Evolutionary conservation across 2,329 filamentous ascomycete genomes (phyloP).

Genomic region (Aureobasidium sp.): DNA sequence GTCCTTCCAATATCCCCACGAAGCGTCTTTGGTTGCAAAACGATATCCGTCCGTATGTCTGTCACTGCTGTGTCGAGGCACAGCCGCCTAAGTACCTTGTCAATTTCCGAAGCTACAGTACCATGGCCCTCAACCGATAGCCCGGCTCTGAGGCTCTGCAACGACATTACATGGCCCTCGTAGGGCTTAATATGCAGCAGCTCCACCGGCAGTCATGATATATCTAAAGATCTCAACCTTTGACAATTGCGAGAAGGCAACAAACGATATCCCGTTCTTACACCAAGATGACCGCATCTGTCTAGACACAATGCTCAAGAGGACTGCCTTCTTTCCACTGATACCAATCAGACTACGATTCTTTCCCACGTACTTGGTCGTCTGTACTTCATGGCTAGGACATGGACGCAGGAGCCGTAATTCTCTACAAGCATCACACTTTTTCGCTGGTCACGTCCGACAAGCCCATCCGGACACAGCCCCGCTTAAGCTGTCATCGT

Average conservation of each 20-base stretch:
- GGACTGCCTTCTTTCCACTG: neutral
- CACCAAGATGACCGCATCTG: neutral
- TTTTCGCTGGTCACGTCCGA: neutral
- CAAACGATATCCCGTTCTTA: neutral
- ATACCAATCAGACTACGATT: neutral
- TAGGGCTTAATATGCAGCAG: neutral
- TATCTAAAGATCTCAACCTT: neutral
- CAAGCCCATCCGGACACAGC: neutral
- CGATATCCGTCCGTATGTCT: neutral
- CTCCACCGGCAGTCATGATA: neutral
- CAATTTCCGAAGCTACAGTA: neutral
- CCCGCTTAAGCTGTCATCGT: neutral
- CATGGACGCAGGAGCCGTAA: neutral
- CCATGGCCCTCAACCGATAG: neutral
- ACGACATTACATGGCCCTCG: neutral
- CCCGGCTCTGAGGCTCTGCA: neutral
- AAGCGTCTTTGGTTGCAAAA: no score
- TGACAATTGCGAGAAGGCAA: neutral
- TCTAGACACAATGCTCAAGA: neutral
- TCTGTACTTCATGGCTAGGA: neutral
- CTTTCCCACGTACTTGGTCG: neutral
- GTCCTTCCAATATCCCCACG: no score
- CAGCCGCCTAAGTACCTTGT: constrained; percentile 2
- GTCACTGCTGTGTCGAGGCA: neutral
- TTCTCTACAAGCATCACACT: constrained; percentile 1